Percentiles rank a stretch among this genome's conserved stretches.
Evolutionary conservation across 2,329 filamentous ascomycete genomes (phyloP).

Genomic region (Pochonia chlamydosporia): DNA sequence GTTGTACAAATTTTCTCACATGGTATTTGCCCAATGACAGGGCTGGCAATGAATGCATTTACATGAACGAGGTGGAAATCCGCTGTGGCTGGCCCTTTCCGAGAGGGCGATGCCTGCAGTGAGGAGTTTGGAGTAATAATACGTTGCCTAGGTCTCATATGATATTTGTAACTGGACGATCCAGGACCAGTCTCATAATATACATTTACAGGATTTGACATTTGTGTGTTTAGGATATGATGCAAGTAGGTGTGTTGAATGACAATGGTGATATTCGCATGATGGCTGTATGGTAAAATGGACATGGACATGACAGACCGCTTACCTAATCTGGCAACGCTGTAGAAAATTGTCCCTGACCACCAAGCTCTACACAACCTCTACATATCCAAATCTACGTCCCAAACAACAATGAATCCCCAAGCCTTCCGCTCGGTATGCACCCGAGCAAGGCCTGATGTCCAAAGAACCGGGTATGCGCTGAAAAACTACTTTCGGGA

Average conservation of each 20-base stretch:
- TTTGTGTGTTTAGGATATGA: background rate
- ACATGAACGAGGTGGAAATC: background rate
- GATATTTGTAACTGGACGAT: background rate
- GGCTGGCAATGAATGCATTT: constrained; percentile 2
- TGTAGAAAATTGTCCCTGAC: constrained; percentile 10
- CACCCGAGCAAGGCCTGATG: constrained; percentile 28
- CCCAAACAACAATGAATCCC: constrained; percentile 27
- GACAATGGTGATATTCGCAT: background rate
- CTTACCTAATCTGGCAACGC: background rate
- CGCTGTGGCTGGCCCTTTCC: background rate
- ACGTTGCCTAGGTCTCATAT: background rate
- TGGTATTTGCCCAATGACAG: background rate
- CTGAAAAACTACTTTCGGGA: constrained; percentile 21
- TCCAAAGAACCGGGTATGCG: constrained; percentile 23
- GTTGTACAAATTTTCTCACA: constrained; percentile 1
- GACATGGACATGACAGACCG: background rate
- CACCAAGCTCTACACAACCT: constrained; percentile 11
- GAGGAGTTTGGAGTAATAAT: constrained; percentile 7
- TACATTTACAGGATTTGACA: background rate
- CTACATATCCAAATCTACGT: constrained; percentile 2
- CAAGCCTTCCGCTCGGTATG: constrained; percentile 32
- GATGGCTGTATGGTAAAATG: too few species aligned
- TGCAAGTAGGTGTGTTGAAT: background rate
- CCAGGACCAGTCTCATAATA: background rate
- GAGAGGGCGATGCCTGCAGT: background rate